Evolutionary conservation across 2,329 filamentous ascomycete species (phyloP).

Genomic region (Lecanicillium sp.): DNA sequence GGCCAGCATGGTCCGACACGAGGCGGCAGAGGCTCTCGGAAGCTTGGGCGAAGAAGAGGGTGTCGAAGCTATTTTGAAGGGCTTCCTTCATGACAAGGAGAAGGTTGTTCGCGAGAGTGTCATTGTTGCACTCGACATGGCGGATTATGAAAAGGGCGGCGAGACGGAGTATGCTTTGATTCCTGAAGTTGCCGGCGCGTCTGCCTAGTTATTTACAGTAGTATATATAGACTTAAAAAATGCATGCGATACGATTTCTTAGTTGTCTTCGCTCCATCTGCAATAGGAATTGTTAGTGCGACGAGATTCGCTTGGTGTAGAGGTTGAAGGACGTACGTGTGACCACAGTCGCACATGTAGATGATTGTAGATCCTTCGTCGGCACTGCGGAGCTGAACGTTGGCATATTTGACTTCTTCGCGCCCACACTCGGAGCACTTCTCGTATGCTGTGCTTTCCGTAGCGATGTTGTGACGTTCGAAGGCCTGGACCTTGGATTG

Average conservation of each 20-base stretch:
- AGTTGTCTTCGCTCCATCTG: conserved; percentile 55
- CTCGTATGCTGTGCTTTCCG: conserved; percentile 57
- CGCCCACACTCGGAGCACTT: conserved; percentile 75
- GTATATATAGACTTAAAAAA: conserved; percentile 7
- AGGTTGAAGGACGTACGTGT: conserved; percentile 52
- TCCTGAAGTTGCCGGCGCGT: conserved; percentile 48
- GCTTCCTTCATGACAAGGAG: conserved; percentile 83
- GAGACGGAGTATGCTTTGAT: conserved; percentile 89
- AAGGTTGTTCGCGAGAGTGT: conserved; percentile 91
- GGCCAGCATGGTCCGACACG: conserved; percentile 93
- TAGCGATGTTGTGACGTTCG: conserved; percentile 67
- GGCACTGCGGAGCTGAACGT: conserved; percentile 79
- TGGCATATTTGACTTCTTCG: conserved; percentile 76
- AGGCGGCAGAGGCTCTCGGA: conserved; percentile 91
- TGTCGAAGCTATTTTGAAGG: conserved; percentile 76
- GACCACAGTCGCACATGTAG: conserved; percentile 78
- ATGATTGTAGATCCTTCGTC: conserved; percentile 94
- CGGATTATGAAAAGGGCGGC: conserved; percentile 85
- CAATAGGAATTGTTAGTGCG: conserved; percentile 3
- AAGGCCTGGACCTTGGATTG: conserved; percentile 77
- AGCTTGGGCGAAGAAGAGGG: conserved; percentile 90
- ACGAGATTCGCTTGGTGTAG: not conserved
- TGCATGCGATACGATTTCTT: conserved; percentile 11
- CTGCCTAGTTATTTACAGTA: conserved; percentile 22
- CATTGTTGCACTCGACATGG: conserved; percentile 94